Conservation (phyloP, 306 rosid species). For the Glycine latifolia region DNA sequence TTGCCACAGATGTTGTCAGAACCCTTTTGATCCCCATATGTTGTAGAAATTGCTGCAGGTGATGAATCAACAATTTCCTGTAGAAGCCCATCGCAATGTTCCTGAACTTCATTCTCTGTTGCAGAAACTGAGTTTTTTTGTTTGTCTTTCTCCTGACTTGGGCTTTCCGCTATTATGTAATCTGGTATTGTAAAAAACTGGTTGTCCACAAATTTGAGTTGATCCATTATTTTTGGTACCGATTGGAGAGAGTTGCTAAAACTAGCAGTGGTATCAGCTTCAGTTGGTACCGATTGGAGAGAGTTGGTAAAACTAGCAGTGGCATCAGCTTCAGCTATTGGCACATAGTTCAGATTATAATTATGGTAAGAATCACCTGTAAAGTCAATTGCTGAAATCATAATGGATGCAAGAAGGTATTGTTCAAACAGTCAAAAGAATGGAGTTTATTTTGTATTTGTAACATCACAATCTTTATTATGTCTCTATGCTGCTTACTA, state of each 20-base stretch:
- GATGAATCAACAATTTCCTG: slow-evolving; percentile 73
- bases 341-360: slow-evolving; percentile 57
- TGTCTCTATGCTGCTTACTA: slow-evolving; percentile 33
- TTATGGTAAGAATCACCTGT: slow-evolving; percentile 63
- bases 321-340: slow-evolving; percentile 51
- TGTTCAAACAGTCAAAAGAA: slow-evolving; percentile 18
- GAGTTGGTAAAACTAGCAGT: no score
- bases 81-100: slow-evolving; percentile 57
- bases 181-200: slow-evolving; percentile 42
- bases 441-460: slow-evolving; percentile 16
- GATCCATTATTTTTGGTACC: slow-evolving; percentile 38
- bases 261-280: no score
- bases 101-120: slow-evolving; percentile 57
- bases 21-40: slow-evolving; percentile 47
- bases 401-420: slow-evolving; percentile 11
- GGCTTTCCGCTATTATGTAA: slow-evolving; percentile 54
- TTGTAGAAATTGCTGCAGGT: slow-evolving; percentile 59
- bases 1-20: slow-evolving; percentile 53
- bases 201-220: slow-evolving; percentile 43
- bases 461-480: slow-evolving; percentile 31
- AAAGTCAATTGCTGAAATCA: slow-evolving; percentile 42
- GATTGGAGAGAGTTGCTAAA: no score
- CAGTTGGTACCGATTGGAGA: no score
- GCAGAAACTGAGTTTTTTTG: slow-evolving; percentile 44
- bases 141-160: slow-evolving; percentile 57